Evolutionary conservation across 1,139 yeast genomes (phyloP), one percentile per base, ranked within the genome.

Genomic region (Lodderomyces metapsilosis): DNA sequence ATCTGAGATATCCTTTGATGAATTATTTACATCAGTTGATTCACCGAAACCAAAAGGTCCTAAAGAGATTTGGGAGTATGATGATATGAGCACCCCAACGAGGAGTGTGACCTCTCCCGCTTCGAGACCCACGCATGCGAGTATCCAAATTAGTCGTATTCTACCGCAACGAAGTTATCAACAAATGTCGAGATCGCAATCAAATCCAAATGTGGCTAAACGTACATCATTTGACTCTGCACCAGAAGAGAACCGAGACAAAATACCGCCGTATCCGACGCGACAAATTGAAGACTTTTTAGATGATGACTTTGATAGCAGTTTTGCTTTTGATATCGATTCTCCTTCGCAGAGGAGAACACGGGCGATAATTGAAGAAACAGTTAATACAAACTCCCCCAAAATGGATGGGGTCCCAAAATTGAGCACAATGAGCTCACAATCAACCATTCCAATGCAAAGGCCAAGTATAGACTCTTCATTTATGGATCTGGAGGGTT

Each of bases 11-110:
- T 49, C 53, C 1, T 34, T 48, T 33, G 50, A 48, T 31, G 51
- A 43, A 12, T 44, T 57, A 2, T 49, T 50, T 35, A 33, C 43
- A 5, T 52, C 56, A 3, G 42, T 51, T 20, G 66, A 58, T 5
- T 64, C 71, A 32, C 72, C 74, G 6, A 61, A 59, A 40, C 76
- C 73, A 3, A 69, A 59, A 62, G 77, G 77, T 0, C 76, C 77
- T 1, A 64, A 61, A 47, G 66, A 62, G 41, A 52, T 71, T 15
- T 69, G 71, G 9, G 72, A 65, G 8, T 68, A 67, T 39, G 62
- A 57, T 16, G 17, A 17, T 5, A 4, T 12, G 3, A 25, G 7
- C 8, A 13, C 34, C 18, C 20, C 35, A 3, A 15, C 39, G 22
- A 17, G 9, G 31, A 16, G 12, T 25, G 10, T 17, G 11, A 13